A percentile compares a stretch with the other conserved stretches of the same genome.
These are phyloP conservation scores for Russula vinacea DNA, from an alignment of 768 basidiomycete genomes.

Conservation along the genomic window DNA sequence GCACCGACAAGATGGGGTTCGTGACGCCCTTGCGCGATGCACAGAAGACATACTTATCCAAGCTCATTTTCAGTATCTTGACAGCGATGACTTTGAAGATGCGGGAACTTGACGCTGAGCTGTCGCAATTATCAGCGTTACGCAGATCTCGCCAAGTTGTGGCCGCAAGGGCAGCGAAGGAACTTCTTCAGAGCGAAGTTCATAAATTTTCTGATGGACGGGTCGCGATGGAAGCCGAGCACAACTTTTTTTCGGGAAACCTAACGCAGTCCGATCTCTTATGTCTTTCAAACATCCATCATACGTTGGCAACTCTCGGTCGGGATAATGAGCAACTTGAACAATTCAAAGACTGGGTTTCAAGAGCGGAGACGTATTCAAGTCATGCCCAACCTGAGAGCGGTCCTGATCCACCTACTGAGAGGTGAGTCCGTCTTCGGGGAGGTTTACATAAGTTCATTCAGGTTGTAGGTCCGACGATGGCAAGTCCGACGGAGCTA, in stretches of 20 bases:
- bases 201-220: slow-evolving; percentile 6
- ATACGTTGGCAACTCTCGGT: background rate
- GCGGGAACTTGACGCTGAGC: slow-evolving; percentile 13
- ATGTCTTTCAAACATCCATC: background rate
- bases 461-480: background rate
- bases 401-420: background rate
- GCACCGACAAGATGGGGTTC: slow-evolving; percentile 6
- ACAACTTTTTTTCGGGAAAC: background rate
- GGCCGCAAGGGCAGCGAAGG: slow-evolving; percentile 10
- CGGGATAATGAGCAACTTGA: slow-evolving; percentile 4
- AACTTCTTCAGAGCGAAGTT: slow-evolving; percentile 9
- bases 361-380: slow-evolving; percentile 6
- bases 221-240: background rate
- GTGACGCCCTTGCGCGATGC: background rate
- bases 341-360: slow-evolving; percentile 11
- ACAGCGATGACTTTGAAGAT: slow-evolving; percentile 1
- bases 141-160: slow-evolving; percentile 15
- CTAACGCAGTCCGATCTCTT: background rate
- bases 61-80: slow-evolving; percentile 7
- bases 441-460: background rate
- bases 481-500: background rate
- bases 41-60: slow-evolving; percentile 7
- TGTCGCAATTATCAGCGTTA: slow-evolving; percentile 6
- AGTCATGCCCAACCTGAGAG: background rate
- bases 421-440: slow-evolving; percentile 2